Evolutionary conservation across 768 basidiomycete species (phyloP), one percentile per base, ranked within the genome.

Genomic region (Hypsizygus marmoreus): DNA sequence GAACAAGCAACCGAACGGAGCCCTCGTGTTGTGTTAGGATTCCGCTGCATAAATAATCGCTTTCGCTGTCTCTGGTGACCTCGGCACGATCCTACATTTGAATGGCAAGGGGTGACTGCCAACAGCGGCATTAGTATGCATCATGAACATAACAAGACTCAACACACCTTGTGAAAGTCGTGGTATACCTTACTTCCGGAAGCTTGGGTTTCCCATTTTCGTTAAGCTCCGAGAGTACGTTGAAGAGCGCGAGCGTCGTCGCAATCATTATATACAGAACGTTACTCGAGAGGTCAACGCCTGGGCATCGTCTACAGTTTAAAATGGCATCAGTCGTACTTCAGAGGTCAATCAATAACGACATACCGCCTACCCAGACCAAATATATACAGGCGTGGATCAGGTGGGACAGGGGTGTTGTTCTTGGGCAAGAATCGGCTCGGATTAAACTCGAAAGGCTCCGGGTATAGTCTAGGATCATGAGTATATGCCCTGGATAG

Each of bases 331-430:
- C n/a, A 31, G 29, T 31, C 29, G 9, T 9, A 31, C 10, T 31
- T 9, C 10, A 31, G 20, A 37, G 2, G 20, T 3, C 11, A 37
- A 20, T n/a, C n/a, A n/a, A 12, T 23, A 2, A 16, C 11, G 13
- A 13, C 17, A n/a, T 22, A 44, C 43, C 43, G 17, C 33, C 43
- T 33, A 16, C 43, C 43, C 22, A 44, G 35, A 20, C 43, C 43
- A 23, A 34, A 36, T n/a, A 36, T 17, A 17, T 34, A 26, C 6
- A 17, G 19, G 11, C 26, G 43, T 2, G 26, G 26, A 19, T 30
- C 33, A 13, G 23, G 43, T 7, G 30, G 30, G 4, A 36, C 11
- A 6, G 14, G 4, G 16, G 6, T 6, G 4, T 17, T 30, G 4
- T 44, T 11, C 13, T 7, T 6, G 8, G 31, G 13, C 6, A 24